Conservation (phyloP, 2,329 filamentous ascomycete genomes). For the Neospermospora avenae region DNA sequence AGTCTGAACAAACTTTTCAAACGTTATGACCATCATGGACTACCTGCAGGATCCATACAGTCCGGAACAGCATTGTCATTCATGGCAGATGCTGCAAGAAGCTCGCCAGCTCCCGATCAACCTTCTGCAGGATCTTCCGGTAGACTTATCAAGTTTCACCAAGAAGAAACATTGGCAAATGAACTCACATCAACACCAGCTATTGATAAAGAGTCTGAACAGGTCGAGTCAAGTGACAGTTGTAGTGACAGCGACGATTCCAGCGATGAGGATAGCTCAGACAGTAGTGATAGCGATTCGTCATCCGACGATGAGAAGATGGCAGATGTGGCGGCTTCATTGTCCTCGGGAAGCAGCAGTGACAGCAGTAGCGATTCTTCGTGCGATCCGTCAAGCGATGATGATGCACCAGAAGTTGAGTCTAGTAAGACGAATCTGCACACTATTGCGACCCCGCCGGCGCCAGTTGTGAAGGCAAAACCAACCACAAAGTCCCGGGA, state of each 20-base stretch:
- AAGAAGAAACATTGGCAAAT: constrained; percentile 14
- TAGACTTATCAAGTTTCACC: constrained; percentile 26
- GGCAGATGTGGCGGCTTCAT: not conserved
- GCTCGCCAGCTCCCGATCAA: constrained; percentile 13
- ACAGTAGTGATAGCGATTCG: constrained; percentile 18
- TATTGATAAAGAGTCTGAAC: constrained; percentile 31
- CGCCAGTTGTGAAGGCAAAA: not conserved
- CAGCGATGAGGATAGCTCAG: constrained; percentile 2
- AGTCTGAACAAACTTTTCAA: constrained; percentile 33
- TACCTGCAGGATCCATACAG: constrained; percentile 33
- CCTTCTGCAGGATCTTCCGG: constrained; percentile 17
- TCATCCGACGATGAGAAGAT: constrained; percentile 24
- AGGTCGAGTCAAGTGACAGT: constrained; percentile 21
- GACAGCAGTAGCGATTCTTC: constrained; percentile 25
- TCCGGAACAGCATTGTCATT: constrained; percentile 31
- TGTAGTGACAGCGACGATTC: constrained; percentile 14
- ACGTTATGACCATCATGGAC: constrained; percentile 33
- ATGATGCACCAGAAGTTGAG: constrained; percentile 39
- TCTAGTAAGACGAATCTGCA: constrained; percentile 34
- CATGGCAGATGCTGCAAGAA: constrained; percentile 28
- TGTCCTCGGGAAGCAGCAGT: constrained; percentile 15
- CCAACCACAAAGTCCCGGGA: not conserved
- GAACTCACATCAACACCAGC: constrained; percentile 27
- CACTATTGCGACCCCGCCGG: not conserved
- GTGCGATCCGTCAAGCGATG: constrained; percentile 28